phyloP scores from a whole-genome alignment of 306 rosid species.

The Cicer judaicum region DNA sequence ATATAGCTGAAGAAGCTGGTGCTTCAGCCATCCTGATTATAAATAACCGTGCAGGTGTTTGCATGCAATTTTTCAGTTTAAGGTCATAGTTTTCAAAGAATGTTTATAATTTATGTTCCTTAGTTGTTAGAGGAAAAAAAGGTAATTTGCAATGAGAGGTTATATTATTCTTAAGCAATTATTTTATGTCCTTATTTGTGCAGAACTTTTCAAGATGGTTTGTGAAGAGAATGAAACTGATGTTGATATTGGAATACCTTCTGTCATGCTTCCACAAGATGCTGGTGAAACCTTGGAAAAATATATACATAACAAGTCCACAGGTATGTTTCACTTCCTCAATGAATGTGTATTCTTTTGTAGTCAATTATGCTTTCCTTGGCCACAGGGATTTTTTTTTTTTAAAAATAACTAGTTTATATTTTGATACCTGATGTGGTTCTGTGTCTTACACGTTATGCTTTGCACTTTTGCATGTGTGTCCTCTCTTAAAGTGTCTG shows the following conservation, averaged over 20 bases:
- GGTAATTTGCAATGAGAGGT: slow-evolving; percentile 31
- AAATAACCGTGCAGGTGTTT: slow-evolving; percentile 75
- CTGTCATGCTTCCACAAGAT: slow-evolving; percentile 92
- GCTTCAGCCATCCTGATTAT: slow-evolving; percentile 94
- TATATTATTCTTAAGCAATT: slow-evolving; percentile 19
- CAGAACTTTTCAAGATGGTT: slow-evolving; percentile 98
- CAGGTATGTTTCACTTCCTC: slow-evolving; percentile 51
- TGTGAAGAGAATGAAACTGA: slow-evolving; percentile 81
- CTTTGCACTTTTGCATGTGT: slow-evolving; percentile 42
- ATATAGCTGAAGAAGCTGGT: slow-evolving; percentile 74
- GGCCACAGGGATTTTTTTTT: slow-evolving; percentile 8
- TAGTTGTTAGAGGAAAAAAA: slow-evolving; percentile 19
- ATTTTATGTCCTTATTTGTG: slow-evolving; percentile 35
- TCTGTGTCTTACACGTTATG: slow-evolving; percentile 23
- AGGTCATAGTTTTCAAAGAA: slow-evolving; percentile 12
- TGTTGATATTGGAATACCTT: slow-evolving; percentile 74
- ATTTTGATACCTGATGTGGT: slow-evolving; percentile 28
- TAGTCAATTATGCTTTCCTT: slow-evolving; percentile 29
- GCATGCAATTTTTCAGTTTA: slow-evolving; percentile 40
- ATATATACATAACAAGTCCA: slow-evolving; percentile 55
- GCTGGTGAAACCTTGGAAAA: slow-evolving; percentile 70
- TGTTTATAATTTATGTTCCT: slow-evolving; percentile 24
- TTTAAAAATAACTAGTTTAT: slow-evolving; percentile 6
- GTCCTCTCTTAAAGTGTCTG: slow-evolving; percentile 64
- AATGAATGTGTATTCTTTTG: slow-evolving; percentile 28